Evolutionary conservation across 208 protist genomes (phyloP).

Genomic region (Acanthamoeba lugdunensis): DNA sequence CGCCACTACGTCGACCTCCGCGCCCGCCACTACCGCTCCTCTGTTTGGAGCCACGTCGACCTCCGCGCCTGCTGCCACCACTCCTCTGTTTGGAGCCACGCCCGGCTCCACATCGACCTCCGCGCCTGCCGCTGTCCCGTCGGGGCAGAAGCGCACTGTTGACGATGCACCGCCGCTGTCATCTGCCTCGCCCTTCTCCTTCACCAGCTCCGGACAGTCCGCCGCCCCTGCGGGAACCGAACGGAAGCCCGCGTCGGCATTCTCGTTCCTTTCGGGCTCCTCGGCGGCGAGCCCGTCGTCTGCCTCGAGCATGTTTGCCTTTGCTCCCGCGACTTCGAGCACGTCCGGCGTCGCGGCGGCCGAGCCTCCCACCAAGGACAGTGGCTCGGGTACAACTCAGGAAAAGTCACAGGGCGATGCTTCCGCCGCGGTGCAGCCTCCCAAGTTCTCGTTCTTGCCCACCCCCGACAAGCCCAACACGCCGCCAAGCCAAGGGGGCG

Average conservation of each 20-base stretch:
- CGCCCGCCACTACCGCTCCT: neutral
- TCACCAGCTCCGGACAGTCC: neutral
- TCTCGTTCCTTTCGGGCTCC: slow-evolving; percentile 7
- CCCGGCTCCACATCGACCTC: neutral
- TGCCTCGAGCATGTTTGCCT: slow-evolving; percentile 9
- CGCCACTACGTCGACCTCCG: neutral
- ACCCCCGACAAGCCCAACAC: too few species aligned
- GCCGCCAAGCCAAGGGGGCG: neutral
- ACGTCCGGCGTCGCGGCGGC: neutral
- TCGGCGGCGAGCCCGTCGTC: neutral
- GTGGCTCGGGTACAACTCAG: neutral
- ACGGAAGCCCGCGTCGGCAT: neutral
- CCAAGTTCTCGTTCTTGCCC: neutral
- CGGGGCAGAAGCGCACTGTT: neutral
- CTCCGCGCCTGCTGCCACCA: neutral
- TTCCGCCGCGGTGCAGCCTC: neutral
- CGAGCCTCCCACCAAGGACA: neutral
- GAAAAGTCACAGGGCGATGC: neutral
- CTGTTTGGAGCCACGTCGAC: neutral
- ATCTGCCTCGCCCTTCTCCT: neutral
- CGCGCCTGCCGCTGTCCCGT: neutral
- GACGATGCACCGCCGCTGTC: neutral
- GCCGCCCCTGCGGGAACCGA: neutral
- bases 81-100: neutral
- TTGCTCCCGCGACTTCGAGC: neutral